These are phyloP conservation scores for Flaveria linearis DNA, from an alignment of 129 eudicot genomes.

Conservation along the genomic window DNA sequence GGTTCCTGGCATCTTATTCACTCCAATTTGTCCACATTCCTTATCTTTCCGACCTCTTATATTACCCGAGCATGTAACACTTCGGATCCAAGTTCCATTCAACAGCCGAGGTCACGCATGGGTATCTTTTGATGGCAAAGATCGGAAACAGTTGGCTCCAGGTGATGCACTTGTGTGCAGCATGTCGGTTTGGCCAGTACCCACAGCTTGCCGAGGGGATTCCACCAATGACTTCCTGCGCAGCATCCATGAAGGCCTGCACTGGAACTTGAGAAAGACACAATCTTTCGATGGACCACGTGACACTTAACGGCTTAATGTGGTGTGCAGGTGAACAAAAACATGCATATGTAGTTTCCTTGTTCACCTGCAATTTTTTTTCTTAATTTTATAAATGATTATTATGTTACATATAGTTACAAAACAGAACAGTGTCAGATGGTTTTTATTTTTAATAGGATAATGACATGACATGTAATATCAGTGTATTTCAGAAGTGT, in stretches of 20 bases:
- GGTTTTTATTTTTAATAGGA: not conserved
- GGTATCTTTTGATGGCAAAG: constrained; percentile 95
- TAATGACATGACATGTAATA: constrained; percentile 3
- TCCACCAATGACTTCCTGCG: constrained; percentile 79
- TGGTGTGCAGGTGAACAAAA: not conserved
- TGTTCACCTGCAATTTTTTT: constrained; percentile 4
- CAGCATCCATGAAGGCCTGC: constrained; percentile 92
- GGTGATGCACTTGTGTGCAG: constrained; percentile 92
- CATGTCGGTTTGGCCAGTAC: constrained; percentile 96
- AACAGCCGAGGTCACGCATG: constrained; percentile 93
- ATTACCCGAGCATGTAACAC: constrained; percentile 83
- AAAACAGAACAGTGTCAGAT: not conserved
- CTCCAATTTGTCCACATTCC: constrained; percentile 99
- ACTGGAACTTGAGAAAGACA: constrained; percentile 90
- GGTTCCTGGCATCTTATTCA: constrained; percentile 94
- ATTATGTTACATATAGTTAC: not conserved
- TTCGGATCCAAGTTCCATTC: constrained; percentile 78
- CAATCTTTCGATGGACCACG: constrained; percentile 79
- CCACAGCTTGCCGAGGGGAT: constrained; percentile 84
- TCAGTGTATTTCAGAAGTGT: not conserved
- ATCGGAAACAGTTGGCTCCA: constrained; percentile 66
- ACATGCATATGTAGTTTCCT: constrained; percentile 5
- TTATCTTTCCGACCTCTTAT: constrained; percentile 93
- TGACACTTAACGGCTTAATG: constrained; percentile 29
- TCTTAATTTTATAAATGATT: not conserved